Conservation (phyloP, 495 filamentous ascomycete genomes). For the Penicillium ochrochloron region DNA sequence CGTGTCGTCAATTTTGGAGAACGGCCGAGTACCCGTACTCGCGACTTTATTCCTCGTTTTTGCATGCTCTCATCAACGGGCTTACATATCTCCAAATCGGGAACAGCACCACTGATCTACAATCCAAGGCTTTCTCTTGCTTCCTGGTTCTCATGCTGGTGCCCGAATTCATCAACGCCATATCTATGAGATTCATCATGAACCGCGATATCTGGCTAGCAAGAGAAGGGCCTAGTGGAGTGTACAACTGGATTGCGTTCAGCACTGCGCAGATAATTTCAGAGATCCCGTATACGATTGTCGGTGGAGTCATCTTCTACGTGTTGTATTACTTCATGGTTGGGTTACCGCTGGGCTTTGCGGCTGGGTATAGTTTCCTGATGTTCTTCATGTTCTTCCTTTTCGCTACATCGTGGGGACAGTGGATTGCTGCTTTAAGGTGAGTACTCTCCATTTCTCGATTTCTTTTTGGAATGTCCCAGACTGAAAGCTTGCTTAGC, state of each 20-base stretch:
- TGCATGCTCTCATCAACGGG: slow-evolving; percentile 76
- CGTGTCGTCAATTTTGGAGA: slow-evolving; percentile 73
- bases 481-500: slow-evolving; percentile 49
- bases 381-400: slow-evolving; percentile 80
- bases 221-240: slow-evolving; percentile 75
- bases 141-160: slow-evolving; percentile 81
- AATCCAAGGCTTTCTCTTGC: slow-evolving; percentile 80
- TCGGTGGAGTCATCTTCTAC: slow-evolving; percentile 74
- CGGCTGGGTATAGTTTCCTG: slow-evolving; percentile 80
- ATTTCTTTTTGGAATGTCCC: no score
- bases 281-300: slow-evolving; percentile 74
- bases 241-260: slow-evolving; percentile 75
- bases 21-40: slow-evolving; percentile 80
- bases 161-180: slow-evolving; percentile 75
- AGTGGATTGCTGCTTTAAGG: slow-evolving; percentile 70
- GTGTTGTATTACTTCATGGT: slow-evolving; percentile 75
- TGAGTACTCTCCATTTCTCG: no score
- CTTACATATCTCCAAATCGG: slow-evolving; percentile 74
- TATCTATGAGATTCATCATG: slow-evolving; percentile 77
- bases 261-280: slow-evolving; percentile 70
- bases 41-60: slow-evolving; percentile 76
- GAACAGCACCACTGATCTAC: slow-evolving; percentile 66
- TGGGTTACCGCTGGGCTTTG: slow-evolving; percentile 59
- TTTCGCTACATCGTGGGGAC: slow-evolving; percentile 74
- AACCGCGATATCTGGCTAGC: slow-evolving; percentile 71